Base-by-base conservation (phyloP, 345 rosid species). In the Lepidium africanum region DNA sequence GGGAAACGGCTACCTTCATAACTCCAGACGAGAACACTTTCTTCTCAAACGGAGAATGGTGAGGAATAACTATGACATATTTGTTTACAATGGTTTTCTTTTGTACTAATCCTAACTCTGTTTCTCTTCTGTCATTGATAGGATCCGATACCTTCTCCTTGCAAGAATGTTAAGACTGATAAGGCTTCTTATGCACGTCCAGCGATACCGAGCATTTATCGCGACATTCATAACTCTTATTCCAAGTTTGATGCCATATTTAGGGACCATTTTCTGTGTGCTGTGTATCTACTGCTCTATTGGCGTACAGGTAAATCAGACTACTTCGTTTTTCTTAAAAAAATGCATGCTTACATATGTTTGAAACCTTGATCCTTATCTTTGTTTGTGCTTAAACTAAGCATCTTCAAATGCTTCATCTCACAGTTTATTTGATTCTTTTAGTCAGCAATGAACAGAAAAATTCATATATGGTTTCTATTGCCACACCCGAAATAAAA, bases 41-140 rank as follows among this genome's bases (percentile, higher is more conserved):
- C 56, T 81, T 94, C 74, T 89, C 90, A 15, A 91, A 94, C 74
- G 99, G 99, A 78, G 99, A 94, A 85, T 94, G 97, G 99, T 94
- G 79, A 11, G 85, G 36, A 73, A 63, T 42, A 39, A 38, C 64
- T 56, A 32, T 32, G 19, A 23, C 30, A 21, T 9, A 23, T 42
- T 39, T 40, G 68, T 42, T 30, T 14, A 42, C 52, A 36, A 2
- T 12, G 37, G 47, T 55, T 51, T 45, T 30, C 6, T 59, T 53
- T 50, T 48, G 9, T 40, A 15, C 25, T 15, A 46, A 10, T 59
- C 42, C 53, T 13, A 60, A 56, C 43, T 36, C 53, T 70, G 41
- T 30, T 60, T 41, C 37, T 53, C 10, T 63, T 11, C 14, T 36
- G 59, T 72, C 71, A 42, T 65, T 70, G 53, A 46, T 86, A 94